Conservation (phyloP, 345 rosid genomes). For the Alliaria petiolata region DNA sequence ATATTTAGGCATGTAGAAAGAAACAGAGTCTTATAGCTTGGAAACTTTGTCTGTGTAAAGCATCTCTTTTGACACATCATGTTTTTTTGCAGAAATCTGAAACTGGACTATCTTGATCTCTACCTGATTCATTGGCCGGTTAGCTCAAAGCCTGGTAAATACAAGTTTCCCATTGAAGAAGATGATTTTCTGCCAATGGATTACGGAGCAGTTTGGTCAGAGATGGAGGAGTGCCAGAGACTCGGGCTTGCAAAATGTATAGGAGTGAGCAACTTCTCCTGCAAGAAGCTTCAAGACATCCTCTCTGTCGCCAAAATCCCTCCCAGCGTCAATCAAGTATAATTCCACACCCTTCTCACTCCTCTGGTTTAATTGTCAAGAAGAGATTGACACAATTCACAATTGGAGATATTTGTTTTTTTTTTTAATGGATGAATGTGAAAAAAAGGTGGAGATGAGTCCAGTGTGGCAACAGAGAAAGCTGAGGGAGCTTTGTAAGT, state of each 20-base stretch:
- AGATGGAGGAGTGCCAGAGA: constrained; percentile 70
- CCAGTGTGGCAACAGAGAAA: constrained; percentile 82
- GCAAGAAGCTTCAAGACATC: constrained; percentile 58
- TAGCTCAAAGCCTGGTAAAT: constrained; percentile 57
- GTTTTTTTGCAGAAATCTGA: constrained; percentile 52
- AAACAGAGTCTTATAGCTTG: background rate
- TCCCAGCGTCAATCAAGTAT: constrained; percentile 78
- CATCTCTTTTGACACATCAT: background rate
- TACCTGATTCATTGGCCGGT: constrained; percentile 87
- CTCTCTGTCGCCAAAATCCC: constrained; percentile 64
- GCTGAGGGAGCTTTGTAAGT: constrained; percentile 55
- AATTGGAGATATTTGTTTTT: background rate
- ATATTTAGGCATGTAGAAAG: background rate
- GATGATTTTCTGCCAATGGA: constrained; percentile 66
- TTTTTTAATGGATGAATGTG: background rate
- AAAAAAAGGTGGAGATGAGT: constrained; percentile 73
- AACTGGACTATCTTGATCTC: constrained; percentile 65
- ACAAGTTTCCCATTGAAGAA: constrained; percentile 61
- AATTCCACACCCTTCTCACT: background rate
- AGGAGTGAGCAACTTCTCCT: constrained; percentile 81
- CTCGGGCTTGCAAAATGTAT: constrained; percentile 67
- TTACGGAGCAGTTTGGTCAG: constrained; percentile 59
- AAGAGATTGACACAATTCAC: background rate
- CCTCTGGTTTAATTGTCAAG: background rate
- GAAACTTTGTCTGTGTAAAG: background rate